Base-by-base conservation (phyloP, 208 protist species). In the Trypanosoma congolense region DNA sequence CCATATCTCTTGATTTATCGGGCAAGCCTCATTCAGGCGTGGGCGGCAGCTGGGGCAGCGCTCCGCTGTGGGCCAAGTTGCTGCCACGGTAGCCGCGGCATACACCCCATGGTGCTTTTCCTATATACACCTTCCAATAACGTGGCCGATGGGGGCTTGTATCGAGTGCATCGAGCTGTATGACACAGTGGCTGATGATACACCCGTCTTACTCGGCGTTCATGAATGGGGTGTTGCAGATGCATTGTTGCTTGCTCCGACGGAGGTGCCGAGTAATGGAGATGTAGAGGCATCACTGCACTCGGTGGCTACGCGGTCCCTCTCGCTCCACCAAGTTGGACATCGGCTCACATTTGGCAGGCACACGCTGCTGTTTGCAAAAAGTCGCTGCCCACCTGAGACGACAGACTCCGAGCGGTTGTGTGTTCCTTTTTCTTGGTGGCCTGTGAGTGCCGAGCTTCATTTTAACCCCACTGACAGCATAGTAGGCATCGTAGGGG, bases 361-460 rank as follows among this genome's bases (percentile, higher is more conserved):
- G 6, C 35, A 57, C 19, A 38, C 25, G 52, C 21, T 57, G 12
- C 52, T 57, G 4, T 18, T 57, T n/a, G 52, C 40, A 26, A 31
- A 14, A 14, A 46, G 35, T 5, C 19, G 25, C 14, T n/a, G 40
- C 30, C 52, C 52, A 18, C 52, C 52, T 35, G n/a, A 16, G 19
- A 19, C 19, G 4, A 35, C 14, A 4, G 36, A 18, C 14, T 33
- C 22, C 19, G 35, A 16, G 31, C 18, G 21, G 3, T 46, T n/a
- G 16, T n/a, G 25, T 28, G 61, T 66, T 9, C 50, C 61, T 3
- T 66, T 66, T 46, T 44, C 24, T 35, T 66, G 61, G 51, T 54
- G 52, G 45, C 61, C 61, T 30, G 24, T 52, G 14, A 29, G 26
- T 19, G 50, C 41, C 3, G 22, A 16, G n/a, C 47, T 63, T 21